These are phyloP conservation scores for Candida dubliniensis DNA, from an alignment of 1,139 yeast species.

Conservation along the genomic window DNA sequence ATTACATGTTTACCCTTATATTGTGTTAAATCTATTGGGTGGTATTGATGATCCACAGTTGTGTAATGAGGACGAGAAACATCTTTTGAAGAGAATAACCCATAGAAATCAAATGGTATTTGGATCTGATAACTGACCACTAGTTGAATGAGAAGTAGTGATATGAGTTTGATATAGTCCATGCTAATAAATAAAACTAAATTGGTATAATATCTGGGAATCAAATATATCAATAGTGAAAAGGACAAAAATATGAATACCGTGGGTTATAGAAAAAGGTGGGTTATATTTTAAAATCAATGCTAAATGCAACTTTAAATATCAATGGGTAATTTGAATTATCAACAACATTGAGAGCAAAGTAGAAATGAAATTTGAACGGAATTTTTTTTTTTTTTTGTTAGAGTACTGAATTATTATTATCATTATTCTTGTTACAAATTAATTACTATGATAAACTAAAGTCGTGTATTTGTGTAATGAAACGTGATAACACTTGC, in stretches of 20 bases:
- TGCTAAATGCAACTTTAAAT: background rate
- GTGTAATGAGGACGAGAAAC: conserved; percentile 18
- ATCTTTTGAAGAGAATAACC: background rate
- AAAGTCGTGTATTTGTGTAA: too few relatives aligned
- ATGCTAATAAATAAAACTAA: too few relatives aligned
- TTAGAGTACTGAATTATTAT: too few relatives aligned
- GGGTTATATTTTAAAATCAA: too few relatives aligned
- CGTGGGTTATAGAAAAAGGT: too few relatives aligned
- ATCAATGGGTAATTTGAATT: background rate
- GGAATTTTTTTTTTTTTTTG: background rate
- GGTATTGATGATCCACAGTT: conserved; percentile 19
- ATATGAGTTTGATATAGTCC: background rate
- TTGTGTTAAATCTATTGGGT: conserved; percentile 50
- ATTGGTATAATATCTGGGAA: too few relatives aligned
- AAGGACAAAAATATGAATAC: background rate
- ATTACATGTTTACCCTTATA: conserved; percentile 55
- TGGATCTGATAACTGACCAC: conserved; percentile 7
- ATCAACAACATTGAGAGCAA: background rate
- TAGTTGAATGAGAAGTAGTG: background rate
- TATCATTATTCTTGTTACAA: too few relatives aligned
- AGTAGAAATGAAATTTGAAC: background rate
- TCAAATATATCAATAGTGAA: too few relatives aligned
- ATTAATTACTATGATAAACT: too few relatives aligned
- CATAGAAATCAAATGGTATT: conserved; percentile 12
- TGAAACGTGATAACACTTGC: too few relatives aligned